Evolutionary conservation across 1,284 basidiomycete genomes (phyloP), one percentile per base, ranked within the genome.

Genomic region (Omphalotus olearius): DNA sequence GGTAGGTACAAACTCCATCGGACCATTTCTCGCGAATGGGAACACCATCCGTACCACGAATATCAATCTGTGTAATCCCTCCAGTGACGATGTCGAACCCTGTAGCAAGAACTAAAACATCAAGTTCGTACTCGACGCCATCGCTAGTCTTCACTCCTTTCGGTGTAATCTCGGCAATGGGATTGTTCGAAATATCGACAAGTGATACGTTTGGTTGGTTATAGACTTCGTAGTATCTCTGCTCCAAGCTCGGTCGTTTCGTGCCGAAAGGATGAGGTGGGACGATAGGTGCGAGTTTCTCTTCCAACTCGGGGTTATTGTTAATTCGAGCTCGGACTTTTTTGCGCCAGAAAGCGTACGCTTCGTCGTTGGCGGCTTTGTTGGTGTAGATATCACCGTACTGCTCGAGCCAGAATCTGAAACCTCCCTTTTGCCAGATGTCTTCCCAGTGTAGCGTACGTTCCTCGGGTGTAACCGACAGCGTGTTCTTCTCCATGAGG

Each of bases 81-180:
- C 63, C 63, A 2, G 62, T 62, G 13, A 63, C 52, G 7, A 59
- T 59, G 39, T 64, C 63, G 37, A 61, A 64, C 13, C 63, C 63
- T 2, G 63, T 65, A 16, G 63, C 63, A 2, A 54, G 39, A 17
- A 51, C 47, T 5, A 54, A 25, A 41, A 54, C 38, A 42, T 54
- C 53, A 13, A 54, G 37, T n/a, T 50, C 43, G 38, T 50, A 44
- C 18, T 50, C 47, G 3, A 37, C 20, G 16, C 52, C 52, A 40
- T 54, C 48, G 2, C 16, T 37, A 1, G 48, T 50, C 10, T 23
- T 18, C 7, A 54, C 42, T n/a, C 52, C 52, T 36, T 50, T 40
- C 11, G 47, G 13, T 10, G 52, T 54, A n/a, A 54, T 45, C 23
- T 54, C 52, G 9, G 30, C 37, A 13, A 53, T 53, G 18, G 50